Evolutionary conservation across 441 rosid genomes (phyloP).

Genomic region (Theobroma grandiflorum): DNA sequence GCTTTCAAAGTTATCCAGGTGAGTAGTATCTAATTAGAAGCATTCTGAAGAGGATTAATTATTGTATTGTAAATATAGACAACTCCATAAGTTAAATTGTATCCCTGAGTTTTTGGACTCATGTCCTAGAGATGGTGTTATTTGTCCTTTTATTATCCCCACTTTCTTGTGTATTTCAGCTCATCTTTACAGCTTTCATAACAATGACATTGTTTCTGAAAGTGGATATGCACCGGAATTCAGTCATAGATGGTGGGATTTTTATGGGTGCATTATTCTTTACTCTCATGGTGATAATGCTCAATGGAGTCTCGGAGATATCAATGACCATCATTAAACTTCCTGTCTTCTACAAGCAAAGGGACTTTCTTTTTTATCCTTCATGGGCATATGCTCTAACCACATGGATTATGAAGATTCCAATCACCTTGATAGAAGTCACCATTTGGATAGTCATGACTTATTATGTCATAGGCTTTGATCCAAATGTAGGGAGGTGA

Average conservation of each 20-base stretch:
- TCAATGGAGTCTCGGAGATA: conserved; percentile 82
- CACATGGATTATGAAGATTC: conserved; percentile 79
- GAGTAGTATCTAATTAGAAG: conserved; percentile 21
- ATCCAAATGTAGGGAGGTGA: conserved; percentile 58
- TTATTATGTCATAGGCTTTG: conserved; percentile 74
- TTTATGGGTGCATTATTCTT: conserved; percentile 73
- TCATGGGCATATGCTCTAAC: conserved; percentile 89
- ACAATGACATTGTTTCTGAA: conserved; percentile 66
- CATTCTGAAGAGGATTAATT: background rate
- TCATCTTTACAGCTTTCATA: conserved; percentile 51
- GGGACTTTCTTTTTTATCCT: conserved; percentile 81
- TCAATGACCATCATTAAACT: conserved; percentile 74
- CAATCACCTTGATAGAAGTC: conserved; percentile 65
- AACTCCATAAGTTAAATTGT: background rate
- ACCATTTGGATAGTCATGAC: conserved; percentile 72
- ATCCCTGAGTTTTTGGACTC: background rate
- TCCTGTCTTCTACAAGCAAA: conserved; percentile 88
- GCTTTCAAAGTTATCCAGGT: conserved; percentile 70
- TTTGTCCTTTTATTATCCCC: background rate
- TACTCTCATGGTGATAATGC: conserved; percentile 49
- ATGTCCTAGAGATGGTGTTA: background rate
- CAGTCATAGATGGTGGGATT: conserved; percentile 63
- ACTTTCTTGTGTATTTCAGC: conserved; percentile 43
- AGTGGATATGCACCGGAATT: conserved; percentile 62
- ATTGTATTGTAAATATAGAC: background rate